Base-by-base conservation (phyloP, 1,139 yeast species). In the Hemisphaericaspora subhashii region DNA sequence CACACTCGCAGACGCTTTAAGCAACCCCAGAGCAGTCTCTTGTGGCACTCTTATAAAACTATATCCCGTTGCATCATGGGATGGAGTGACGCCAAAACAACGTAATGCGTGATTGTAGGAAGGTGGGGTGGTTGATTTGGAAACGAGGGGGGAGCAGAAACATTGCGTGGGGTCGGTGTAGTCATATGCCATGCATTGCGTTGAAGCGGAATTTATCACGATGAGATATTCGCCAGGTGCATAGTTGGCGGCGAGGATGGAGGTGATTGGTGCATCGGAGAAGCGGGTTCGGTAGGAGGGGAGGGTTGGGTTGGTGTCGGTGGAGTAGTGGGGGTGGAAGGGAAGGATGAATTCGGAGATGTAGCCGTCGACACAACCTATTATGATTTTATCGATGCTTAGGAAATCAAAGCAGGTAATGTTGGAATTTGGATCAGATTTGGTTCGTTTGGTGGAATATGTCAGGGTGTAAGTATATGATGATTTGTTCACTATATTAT, bases 291-390 rank as follows among this genome's bases (percentile, higher is more conserved):
- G 46, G 40, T 62, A 82, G 0, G 83, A 75, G 0, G 89, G 89
- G 3, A 60, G 57, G 21, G 48, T 43, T 5, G 36, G 28, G 13
- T 44, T 47, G 11, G 45, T 53, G 4, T 41, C 52, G 7, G 36
- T 51, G 4, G 35, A 46, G 5, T 26, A 26, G 11, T 32, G 30
- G n/a, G 26, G 10, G 17, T 39, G 23, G 29, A 50, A 43, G 16
- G 56, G 53, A 1, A 84, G 54, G 21, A 74, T 67, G 50, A 76
- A 83, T 52, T 86, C 94, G 0, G 82, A 83, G 6, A 88, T 60
- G 26, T 67, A 68, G 0, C 97, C 97, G 41, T 79, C 77, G 1
- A 71, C 61, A 6, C 82, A 72, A 0, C 95, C 96, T 23, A 81
- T 79, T 1, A 83, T 54, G 1, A 88, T 52, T 7, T 62, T 65